These are phyloP conservation scores for Xylaria cubensis DNA, from an alignment of 495 filamentous ascomycete genomes.

Conservation along the genomic window DNA sequence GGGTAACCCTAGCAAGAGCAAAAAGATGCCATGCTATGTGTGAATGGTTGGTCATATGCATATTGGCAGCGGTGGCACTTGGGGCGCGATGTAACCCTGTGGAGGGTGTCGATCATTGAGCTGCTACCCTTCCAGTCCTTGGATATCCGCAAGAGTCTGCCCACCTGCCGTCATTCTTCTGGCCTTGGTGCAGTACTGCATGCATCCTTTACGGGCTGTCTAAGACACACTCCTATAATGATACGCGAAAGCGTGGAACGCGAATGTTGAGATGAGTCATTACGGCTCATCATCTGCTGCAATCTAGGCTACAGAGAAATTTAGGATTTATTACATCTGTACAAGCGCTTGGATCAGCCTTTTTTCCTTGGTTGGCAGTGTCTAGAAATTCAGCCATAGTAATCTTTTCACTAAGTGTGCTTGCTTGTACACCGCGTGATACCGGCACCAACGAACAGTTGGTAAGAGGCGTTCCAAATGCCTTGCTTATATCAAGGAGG, in stretches of 20 bases:
- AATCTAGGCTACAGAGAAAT: constrained; percentile 1
- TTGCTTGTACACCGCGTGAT: constrained; percentile 8
- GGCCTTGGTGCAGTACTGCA: neutral
- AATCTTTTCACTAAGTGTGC: neutral
- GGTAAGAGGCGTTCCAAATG: neutral
- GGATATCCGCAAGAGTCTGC: constrained; percentile 1
- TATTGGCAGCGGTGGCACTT: constrained; percentile 22
- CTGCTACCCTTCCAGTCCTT: constrained; percentile 2
- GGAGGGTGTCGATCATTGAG: constrained; percentile 16
- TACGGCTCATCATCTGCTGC: constrained; percentile 4
- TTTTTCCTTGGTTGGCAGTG: neutral
- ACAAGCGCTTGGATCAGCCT: neutral
- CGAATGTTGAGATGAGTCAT: constrained; percentile 22
- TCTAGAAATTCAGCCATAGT: neutral
- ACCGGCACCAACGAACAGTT: neutral
- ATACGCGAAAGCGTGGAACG: neutral
- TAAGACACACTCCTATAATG: constrained; percentile 7
- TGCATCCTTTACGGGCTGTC: constrained; percentile 8
- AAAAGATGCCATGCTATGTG: neutral
- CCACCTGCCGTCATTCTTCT: constrained; percentile 8
- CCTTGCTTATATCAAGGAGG: neutral
- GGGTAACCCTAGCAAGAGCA: constrained; percentile 16
- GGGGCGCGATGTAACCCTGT: constrained; percentile 28
- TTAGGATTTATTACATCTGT: neutral
- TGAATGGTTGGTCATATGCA: constrained; percentile 24